A percentile compares a stretch with the other conserved stretches of the same genome.
phyloP scores from a whole-genome alignment of 805 yeast species.

The Cyberlindnera sargentensis region DNA sequence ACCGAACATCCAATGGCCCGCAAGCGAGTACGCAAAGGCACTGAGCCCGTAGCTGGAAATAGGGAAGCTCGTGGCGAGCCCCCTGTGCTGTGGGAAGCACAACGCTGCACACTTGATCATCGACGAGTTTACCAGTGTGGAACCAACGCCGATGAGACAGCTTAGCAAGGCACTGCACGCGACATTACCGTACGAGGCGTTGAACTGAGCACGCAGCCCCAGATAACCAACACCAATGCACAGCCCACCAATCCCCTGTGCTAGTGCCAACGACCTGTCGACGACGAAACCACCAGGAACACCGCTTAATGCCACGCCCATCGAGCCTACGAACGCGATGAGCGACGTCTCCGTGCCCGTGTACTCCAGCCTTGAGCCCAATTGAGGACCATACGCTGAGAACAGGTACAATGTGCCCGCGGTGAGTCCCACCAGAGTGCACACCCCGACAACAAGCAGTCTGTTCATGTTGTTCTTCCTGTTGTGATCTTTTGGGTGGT shows the following conservation, averaged over 20 bases:
- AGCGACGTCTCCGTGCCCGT: constrained; percentile 56
- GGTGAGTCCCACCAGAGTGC: constrained; percentile 37
- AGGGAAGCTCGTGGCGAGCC: constrained; percentile 71
- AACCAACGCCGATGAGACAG: constrained; percentile 58
- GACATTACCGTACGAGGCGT: constrained; percentile 31
- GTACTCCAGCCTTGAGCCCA: constrained; percentile 50
- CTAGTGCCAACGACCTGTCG: constrained; percentile 54
- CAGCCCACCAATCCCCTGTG: constrained; percentile 45
- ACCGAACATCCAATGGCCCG: constrained; percentile 45
- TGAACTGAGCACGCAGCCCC: constrained; percentile 46
- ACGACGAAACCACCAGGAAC: constrained; percentile 63
- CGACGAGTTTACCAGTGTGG: constrained; percentile 57
- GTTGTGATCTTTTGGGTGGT: neutral
- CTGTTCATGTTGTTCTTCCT: constrained; percentile 3
- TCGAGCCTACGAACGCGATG: constrained; percentile 60
- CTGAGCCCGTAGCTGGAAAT: constrained; percentile 69
- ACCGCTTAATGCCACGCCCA: constrained; percentile 58
- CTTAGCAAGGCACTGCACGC: constrained; percentile 38
- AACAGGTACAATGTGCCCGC: constrained; percentile 74
- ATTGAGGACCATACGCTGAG: constrained; percentile 74
- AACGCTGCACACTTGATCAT: constrained; percentile 70
- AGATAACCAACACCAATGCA: constrained; percentile 48
- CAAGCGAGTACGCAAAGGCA: constrained; percentile 57
- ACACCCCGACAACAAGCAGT: constrained; percentile 11
- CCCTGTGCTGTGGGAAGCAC: constrained; percentile 57